phyloP scores from a whole-genome alignment of 169 alveolate species.

The Cryptosporidium andersoni region DNA sequence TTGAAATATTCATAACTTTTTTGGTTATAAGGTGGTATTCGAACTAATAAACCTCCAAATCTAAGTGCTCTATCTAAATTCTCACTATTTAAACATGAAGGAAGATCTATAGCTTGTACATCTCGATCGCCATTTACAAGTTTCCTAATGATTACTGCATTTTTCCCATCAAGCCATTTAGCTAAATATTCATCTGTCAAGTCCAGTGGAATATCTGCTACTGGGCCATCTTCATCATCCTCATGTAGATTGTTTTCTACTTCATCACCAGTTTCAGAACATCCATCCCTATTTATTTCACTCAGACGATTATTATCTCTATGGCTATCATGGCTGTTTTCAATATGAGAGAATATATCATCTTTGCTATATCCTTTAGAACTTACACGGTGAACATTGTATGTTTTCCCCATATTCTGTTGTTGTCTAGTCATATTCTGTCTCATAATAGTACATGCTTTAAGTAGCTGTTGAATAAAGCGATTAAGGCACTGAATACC shows the following conservation, averaged over 20 bases:
- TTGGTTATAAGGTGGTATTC: constrained; percentile 70
- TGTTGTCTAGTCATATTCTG: constrained; percentile 57
- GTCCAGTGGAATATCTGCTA: constrained; percentile 64
- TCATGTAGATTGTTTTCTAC: constrained; percentile 7
- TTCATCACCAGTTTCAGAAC: neutral
- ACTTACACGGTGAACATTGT: no score
- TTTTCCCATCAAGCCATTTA: constrained; percentile 68
- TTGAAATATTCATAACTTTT: constrained; percentile 67
- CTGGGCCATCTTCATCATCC: constrained; percentile 59
- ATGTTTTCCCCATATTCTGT: neutral
- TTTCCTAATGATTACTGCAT: constrained; percentile 59
- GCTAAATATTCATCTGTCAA: constrained; percentile 69
- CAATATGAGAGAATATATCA: constrained; percentile 14
- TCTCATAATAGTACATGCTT: constrained; percentile 62
- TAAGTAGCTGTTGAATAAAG: constrained; percentile 53
- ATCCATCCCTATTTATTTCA: neutral
- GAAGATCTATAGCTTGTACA: constrained; percentile 67
- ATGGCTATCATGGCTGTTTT: neutral
- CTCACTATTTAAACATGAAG: constrained; percentile 69
- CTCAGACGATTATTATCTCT: neutral
- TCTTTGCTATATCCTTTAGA: constrained; percentile 4
- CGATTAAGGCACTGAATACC: constrained; percentile 66
- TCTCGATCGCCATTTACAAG: constrained; percentile 66
- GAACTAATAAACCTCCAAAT: constrained; percentile 60
- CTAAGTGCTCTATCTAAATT: constrained; percentile 65